Evolutionary conservation across 2,329 filamentous ascomycete species (phyloP), one percentile per base, ranked within the genome.

Genomic region (Cladophialophora immunda): DNA sequence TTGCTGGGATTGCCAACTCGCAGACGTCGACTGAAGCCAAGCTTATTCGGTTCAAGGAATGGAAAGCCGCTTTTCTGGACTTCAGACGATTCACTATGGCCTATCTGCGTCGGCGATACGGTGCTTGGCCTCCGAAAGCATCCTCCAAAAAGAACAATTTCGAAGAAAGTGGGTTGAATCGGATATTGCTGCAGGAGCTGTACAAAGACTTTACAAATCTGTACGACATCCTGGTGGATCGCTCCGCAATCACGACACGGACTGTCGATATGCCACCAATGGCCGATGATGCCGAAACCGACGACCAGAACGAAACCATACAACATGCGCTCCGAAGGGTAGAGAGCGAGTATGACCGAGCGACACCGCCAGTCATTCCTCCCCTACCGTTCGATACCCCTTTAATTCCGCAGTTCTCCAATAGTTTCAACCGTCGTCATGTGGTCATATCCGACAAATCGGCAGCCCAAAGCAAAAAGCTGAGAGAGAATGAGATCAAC

Each of bases 311-410:
- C 25, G 87, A 90, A 68, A 86, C 90, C 27, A 84, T 87, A 11
- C 83, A 88, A 29, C 85, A 89, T 45, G 92, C 92, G 1, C 82
- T 98, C 54, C 89, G 94, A 62, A 90, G 89, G 69, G 86, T 97
- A 13, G 84, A 97, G 70, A 89, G 87, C 71, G 94, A 98, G 79
- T 97, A 93, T 75, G 95, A 99, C 76, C 88, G 91, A 67, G 94
- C 92, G 8, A 92, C 90, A 15, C 93, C 94, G 0, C 95, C 95
- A 0, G 93, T 98, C 0, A 87, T 94, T 66, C 95, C 95, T 0
- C 93, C 94, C 0, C 89, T 98, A 63, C 94, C 95, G 0, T 98
- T 94, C 75, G 94, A 98, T 76, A 83, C 92, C 4, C 94, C 95
- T 2, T 86, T 89, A 70, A 79, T 96, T 27, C 94, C 94, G 0